Base-by-base conservation (phyloP, 2,329 filamentous ascomycete species). In the Thelonectria olida region DNA sequence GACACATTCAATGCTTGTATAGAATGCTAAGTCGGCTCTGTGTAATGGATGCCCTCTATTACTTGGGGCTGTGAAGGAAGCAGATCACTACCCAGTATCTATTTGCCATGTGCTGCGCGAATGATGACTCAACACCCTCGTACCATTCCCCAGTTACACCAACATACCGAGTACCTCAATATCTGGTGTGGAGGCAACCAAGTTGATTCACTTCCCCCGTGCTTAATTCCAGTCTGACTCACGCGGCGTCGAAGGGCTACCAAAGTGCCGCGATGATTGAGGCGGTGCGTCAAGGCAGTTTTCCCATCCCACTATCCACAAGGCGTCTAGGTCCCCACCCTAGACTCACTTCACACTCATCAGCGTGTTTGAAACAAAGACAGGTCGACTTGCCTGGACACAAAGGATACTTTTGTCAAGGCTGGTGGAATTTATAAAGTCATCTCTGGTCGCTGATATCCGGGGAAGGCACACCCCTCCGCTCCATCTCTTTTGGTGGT, bases 241-340 rank as follows among this genome's bases (percentile, higher is more conserved):
- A 71, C 58, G 31, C 57, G 57, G 57, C 54, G 59, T 31, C 54
- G 22, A 34, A 19, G 13, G 31, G 13, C 9, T 34, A 20, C 25
- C 19, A 38, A 31, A 41, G 45, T 58, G 27, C 28, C 34, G 31
- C 34, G 12, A 20, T 23, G 39, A 42, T 53, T 68, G 69, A 67
- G 69, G 69, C 68, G 68, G 68, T 71, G 67, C 69, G 25, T 34
- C 56, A 62, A 69, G 69, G 69, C 69, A 71, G 62, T 70, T 71
- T 71, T 48, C 38, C 42, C 28, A 63, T 58, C 39, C 58, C 55
- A 63, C 48, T 34, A 44, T 58, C 67, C 65, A 58, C 60, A 59
- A 47, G 39, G 41, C 15, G 28, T 41, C 31, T 39, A 39, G 15
- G 17, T 39, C 36, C 15, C 36, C 36, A 34, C 31, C 31, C 31